Percentiles rank a stretch among this genome's conserved stretches.
phyloP scores from a whole-genome alignment of 2,329 filamentous ascomycete genomes.

The Leptodontidium sp. region DNA sequence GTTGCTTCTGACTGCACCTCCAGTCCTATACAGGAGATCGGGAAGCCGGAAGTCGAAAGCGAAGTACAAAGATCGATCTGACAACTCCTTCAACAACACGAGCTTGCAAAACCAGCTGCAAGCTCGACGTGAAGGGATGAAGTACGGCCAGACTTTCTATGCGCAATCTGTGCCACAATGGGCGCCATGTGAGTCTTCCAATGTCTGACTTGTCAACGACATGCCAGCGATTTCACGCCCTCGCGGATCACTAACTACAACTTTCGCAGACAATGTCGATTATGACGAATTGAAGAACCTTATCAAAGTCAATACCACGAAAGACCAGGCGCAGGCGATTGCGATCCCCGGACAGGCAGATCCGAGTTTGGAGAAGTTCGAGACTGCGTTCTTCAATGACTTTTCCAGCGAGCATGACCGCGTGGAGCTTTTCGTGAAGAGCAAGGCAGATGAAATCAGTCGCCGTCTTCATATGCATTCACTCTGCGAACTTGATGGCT shows the following conservation, averaged over 20 bases:
- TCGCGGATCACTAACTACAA: constrained; percentile 25
- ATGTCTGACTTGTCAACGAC: constrained; percentile 22
- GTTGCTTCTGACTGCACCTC: neutral
- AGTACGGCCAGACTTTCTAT: constrained; percentile 79
- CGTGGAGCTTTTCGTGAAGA: constrained; percentile 79
- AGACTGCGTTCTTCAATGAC: constrained; percentile 74
- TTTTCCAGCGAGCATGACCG: constrained; percentile 79
- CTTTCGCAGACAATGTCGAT: constrained; percentile 77
- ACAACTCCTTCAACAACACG: neutral
- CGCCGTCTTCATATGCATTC: constrained; percentile 68
- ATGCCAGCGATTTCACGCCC: constrained; percentile 11
- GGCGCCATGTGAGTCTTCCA: constrained; percentile 69
- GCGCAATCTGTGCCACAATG: constrained; percentile 83
- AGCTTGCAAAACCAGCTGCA: constrained; percentile 5
- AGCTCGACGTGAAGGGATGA: constrained; percentile 59
- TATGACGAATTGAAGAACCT: constrained; percentile 87
- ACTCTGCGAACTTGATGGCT: neutral
- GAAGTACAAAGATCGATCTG: neutral
- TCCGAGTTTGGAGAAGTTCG: constrained; percentile 66
- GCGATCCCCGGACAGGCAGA: constrained; percentile 77
- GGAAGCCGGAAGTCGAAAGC: neutral
- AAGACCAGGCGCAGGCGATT: constrained; percentile 73
- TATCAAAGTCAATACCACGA: constrained; percentile 82
- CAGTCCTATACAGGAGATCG: constrained; percentile 1
- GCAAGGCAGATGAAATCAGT: constrained; percentile 81